These are phyloP conservation scores for Zygnema circumcarinatum DNA, from an alignment of 139 green algal species.

Conservation along the genomic window DNA sequence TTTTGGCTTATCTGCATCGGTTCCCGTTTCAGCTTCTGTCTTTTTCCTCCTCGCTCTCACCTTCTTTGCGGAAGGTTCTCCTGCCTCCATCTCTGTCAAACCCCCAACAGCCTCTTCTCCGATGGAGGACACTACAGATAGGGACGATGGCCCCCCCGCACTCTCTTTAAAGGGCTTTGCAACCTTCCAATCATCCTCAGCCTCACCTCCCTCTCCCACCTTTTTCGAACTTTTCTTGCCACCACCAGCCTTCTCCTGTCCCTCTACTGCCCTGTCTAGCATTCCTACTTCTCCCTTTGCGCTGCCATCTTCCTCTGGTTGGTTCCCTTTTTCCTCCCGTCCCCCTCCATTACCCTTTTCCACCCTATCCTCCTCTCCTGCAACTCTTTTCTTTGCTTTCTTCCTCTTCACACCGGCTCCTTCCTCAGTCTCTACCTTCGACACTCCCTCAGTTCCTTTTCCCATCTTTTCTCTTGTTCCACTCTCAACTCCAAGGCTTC, in stretches of 20 bases:
- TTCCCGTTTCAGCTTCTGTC: background rate
- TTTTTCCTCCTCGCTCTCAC: constrained; percentile 1
- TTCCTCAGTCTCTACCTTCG: background rate
- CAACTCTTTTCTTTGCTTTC: background rate
- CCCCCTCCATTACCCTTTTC: background rate
- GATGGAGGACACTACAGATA: no score
- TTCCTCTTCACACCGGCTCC: background rate
- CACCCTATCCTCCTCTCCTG: background rate
- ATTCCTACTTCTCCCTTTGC: constrained; percentile 7
- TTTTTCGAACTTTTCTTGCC: background rate
- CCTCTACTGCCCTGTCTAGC: background rate
- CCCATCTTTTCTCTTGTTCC: background rate
- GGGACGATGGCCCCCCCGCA: no score
- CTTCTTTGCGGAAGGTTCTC: background rate
- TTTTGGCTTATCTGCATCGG: constrained; percentile 4
- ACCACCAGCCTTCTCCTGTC: background rate
- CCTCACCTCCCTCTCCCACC: constrained; percentile 16
- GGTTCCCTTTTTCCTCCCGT: background rate
- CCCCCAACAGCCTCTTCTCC: background rate
- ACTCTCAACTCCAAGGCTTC: background rate
- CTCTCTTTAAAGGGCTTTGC: background rate
- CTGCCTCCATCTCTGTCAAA: background rate
- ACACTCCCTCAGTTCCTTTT: background rate
- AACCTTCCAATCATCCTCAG: background rate
- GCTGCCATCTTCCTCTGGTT: background rate